Base-by-base conservation (phyloP, 805 yeast genomes). In the Candida ipomoeae region DNA sequence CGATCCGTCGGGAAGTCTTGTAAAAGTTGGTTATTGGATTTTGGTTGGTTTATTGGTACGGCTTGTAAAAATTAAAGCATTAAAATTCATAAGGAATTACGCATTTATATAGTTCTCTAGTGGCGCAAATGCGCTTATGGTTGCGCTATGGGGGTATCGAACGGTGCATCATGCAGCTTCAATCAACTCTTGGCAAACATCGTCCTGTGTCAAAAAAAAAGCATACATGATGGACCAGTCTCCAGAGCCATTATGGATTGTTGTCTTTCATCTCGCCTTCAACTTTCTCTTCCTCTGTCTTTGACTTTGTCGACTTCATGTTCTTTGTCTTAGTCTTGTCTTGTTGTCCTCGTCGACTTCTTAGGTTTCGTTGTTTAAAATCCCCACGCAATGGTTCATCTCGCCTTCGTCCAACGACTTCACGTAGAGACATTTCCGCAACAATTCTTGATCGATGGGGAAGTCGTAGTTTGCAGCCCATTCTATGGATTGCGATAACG, bases 351-450 rank as follows among this genome's bases (percentile, higher is more conserved):
- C 11, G 5, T 8, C 1, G 29, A 26, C 29, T 26, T 26, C 11
- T 26, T 26, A 26, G 11, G 18, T n/a, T 5, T 21, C 23, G 13
- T 36, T 26, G 40, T 33, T 36, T 33, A 44, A 44, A 23, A 35
- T 48, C 3, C 21, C 54, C 45, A 65, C 52, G 47, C 72, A 68
- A 52, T 60, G 67, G 55, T 69, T 69, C 84, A 85, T 84, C 64
- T 89, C 96, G 23, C 82, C 86, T 56, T 83, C 89, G 37, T 84
- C 80, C 47, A 88, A 69, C 6, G 90, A 77, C 55, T 84, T 83
- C 55, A 90, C 80, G 67, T 90, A 90, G 34, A 90, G 77, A 67
- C 97, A 91, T 63, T 85, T 89, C 49, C 96, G 84, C 54, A 92
- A 64, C 20, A 90, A 64, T 46, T 88, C 91, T 11, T 80, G 77